Conservation (phyloP, 495 filamentous ascomycete species). For the Parathielavia appendiculata region DNA sequence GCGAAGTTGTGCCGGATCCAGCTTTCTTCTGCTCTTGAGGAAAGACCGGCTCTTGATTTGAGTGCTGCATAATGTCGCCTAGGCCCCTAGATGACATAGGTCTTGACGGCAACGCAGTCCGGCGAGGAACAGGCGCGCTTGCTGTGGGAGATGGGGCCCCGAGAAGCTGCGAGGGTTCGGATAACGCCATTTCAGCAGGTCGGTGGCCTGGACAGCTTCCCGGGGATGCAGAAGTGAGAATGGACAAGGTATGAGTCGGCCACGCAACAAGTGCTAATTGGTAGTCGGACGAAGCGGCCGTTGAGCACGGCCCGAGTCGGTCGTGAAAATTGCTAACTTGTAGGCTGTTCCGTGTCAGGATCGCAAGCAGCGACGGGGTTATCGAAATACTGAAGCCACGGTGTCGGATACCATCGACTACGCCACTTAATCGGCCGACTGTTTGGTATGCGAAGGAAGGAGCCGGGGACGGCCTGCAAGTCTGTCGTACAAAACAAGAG, state of each 20-base stretch:
- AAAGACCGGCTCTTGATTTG: constrained; percentile 10
- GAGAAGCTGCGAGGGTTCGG: constrained; percentile 14
- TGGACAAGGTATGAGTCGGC: neutral
- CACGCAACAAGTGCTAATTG: neutral
- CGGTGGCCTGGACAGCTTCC: neutral
- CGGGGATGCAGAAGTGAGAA: neutral
- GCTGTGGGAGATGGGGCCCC: constrained; percentile 14
- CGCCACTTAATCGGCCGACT: constrained; percentile 4
- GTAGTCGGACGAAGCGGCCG: neutral
- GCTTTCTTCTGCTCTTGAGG: constrained; percentile 10
- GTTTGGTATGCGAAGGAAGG: neutral
- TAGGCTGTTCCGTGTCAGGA: neutral
- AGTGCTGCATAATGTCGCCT: neutral
- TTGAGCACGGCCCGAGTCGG: neutral
- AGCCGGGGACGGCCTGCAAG: neutral
- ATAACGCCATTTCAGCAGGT: constrained; percentile 19
- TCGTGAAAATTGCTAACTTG: neutral
- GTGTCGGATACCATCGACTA: neutral
- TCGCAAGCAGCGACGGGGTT: neutral
- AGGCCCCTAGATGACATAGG: constrained; percentile 19
- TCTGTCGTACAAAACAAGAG: neutral
- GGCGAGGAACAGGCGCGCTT: constrained; percentile 18
- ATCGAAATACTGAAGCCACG: neutral
- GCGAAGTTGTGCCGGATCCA: constrained; percentile 13
- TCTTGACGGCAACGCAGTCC: constrained; percentile 30